Base-by-base conservation (phyloP, 352 stramenopile species). In the Blastocystis sp. region DNA sequence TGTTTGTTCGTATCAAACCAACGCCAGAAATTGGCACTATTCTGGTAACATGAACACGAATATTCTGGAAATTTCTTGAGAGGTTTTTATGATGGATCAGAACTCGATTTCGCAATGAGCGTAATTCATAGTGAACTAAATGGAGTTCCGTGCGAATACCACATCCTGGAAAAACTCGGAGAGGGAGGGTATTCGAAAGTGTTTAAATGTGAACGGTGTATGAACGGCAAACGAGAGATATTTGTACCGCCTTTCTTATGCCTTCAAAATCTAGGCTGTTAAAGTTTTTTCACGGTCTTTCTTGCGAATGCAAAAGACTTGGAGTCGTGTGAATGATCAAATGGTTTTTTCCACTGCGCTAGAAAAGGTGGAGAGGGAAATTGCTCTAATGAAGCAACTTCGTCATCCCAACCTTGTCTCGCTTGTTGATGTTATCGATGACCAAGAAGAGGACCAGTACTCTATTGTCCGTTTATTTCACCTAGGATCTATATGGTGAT, bases 351-450 rank as follows among this genome's bases (percentile, higher is more conserved):
- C 77, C n/a, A 88, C 62, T 20, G 77, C 77, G 29, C 56, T 88
- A 13, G 77, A 88, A 88, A 76, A 88, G 53, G 73, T 84, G 18
- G 77, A 88, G 45, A 53, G 77, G 29, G 94, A 96, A 90, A 93
- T 96, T 20, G 94, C 93, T 11, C 95, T 96, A 79, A 96, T 96
- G 94, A 96, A 96, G 91, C 95, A 95, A 77, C 91, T 96, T 5
- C 94, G 94, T 88, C 94, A 96, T 89, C 93, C 90, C 45, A 96
- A 96, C 76, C 93, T 96, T 23, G 94, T 96, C 66, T 92, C 93
- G 79, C 92, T 96, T 54, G 92, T 96, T 9, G 94, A 96, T 87
- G 93, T 96, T 4, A 96, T 96, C 45, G 94, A 96, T 69, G 94
- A 96, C 56, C 93, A 93, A 5, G 77, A 88, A 63, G 26, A 77